Percentiles rank a stretch among this genome's conserved stretches.
Evolutionary conservation across 805 yeast genomes (phyloP).

Genomic region (Nakazawaea wyomingensis): DNA sequence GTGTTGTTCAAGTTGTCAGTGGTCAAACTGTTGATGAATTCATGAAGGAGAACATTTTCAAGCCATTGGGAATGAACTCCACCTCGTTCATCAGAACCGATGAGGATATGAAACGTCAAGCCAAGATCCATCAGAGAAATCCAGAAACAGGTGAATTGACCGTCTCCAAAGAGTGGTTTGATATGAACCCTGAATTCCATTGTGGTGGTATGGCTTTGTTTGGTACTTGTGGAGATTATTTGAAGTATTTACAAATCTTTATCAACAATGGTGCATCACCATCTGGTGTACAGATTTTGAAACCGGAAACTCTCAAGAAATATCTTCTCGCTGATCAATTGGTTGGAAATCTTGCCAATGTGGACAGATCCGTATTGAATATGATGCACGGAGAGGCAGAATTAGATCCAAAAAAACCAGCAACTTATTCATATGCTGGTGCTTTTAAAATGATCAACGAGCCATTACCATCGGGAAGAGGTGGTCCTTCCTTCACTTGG

Average conservation of each 20-base stretch:
- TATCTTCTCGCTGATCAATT: constrained; percentile 29
- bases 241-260: constrained; percentile 32
- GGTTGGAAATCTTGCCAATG: constrained; percentile 19
- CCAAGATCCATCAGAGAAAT: constrained; percentile 20
- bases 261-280: constrained; percentile 35
- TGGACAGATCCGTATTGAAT: constrained; percentile 9
- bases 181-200: constrained; percentile 21
- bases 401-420: background rate
- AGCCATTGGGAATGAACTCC: constrained; percentile 26
- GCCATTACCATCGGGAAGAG: background rate
- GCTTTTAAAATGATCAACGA: background rate
- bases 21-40: constrained; percentile 26
- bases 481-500: background rate
- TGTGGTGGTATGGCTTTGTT: constrained; percentile 42
- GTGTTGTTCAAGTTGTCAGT: constrained; percentile 24
- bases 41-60: constrained; percentile 23
- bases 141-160: constrained; percentile 15
- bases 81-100: constrained; percentile 22
- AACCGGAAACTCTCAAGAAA: constrained; percentile 26
- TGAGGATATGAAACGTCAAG: constrained; percentile 17
- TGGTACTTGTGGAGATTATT: constrained; percentile 34
- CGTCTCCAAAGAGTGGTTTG: constrained; percentile 15
- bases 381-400: background rate
- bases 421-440: background rate
- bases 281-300: constrained; percentile 29